phyloP scores from a whole-genome alignment of 192 early-diverging fungal genomes.

The Rhizoclosmatium globosum region DNA sequence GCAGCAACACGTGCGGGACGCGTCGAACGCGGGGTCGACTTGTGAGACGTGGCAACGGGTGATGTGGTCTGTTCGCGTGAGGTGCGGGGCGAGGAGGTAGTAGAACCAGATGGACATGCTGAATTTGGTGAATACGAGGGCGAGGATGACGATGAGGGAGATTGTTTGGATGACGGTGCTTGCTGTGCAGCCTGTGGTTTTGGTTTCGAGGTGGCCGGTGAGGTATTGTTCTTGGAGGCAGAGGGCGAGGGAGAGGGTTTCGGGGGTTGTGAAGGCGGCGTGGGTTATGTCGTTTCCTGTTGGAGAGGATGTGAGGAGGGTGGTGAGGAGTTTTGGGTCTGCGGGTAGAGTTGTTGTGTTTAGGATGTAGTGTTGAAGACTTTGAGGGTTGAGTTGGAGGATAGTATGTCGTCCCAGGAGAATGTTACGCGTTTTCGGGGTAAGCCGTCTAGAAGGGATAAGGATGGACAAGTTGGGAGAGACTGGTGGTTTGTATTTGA shows the following conservation, averaged over 20 bases:
- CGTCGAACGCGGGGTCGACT: background rate
- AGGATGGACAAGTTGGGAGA: conserved; percentile 1
- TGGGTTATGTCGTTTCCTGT: conserved; percentile 1
- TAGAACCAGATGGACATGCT: conserved; percentile 54
- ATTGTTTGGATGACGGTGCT: conserved; percentile 40
- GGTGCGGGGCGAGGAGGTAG: conserved; percentile 48
- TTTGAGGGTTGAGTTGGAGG: conserved; percentile 21
- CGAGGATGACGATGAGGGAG: conserved; percentile 45
- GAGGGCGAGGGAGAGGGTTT: background rate
- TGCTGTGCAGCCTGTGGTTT: conserved; percentile 49
- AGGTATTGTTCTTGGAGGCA: conserved; percentile 32
- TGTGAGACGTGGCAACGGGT: conserved; percentile 1
- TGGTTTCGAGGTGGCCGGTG: conserved; percentile 43
- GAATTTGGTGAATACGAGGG: conserved; percentile 53
- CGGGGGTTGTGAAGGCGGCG: background rate
- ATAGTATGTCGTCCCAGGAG: conserved; percentile 44
- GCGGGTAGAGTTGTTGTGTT: background rate
- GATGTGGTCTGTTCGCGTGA: conserved; percentile 5
- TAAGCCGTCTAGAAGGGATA: conserved; percentile 1
- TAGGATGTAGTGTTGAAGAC: too few species aligned
- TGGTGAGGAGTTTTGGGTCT: background rate
- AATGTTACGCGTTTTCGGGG: conserved; percentile 42
- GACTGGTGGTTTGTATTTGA: background rate
- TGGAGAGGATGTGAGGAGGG: background rate
- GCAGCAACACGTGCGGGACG: conserved; percentile 60